Base-by-base conservation (phyloP, 2,329 filamentous ascomycete genomes). In the Arachnomyces sp. region DNA sequence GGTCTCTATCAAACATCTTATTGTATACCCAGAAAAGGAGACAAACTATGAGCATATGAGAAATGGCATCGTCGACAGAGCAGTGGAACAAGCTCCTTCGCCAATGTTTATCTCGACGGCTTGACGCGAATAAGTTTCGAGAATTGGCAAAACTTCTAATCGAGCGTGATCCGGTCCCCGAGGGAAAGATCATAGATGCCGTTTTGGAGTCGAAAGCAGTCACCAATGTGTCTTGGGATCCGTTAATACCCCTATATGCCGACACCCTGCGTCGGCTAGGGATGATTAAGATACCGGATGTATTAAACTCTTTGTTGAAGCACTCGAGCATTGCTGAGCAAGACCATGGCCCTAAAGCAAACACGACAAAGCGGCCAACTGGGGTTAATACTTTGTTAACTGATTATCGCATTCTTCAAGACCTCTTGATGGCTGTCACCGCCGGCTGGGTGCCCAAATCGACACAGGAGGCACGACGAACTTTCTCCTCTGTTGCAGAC, bases 371-470 rank as follows among this genome's bases (percentile, higher is more conserved):
- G 31, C 17, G 48, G 50, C 11, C 9, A 38, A 28, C 17, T 5
- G 4, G 31, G 12, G 7, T 32, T 12, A 50, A 43, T 18, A 66
- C 62, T 1, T 46, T 67, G 2, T 65, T 67, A 62, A 65, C 60
- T 0, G 64, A 67, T 49, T 65, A 62, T 31, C 57, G 60, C 34
- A 56, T 67, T 41, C 56, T 67, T 28, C 63, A 67, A 40, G 62
- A 67, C 54, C 50, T 58, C 15, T 63, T 65, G 53, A 53, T 64
- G 25, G 56, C 59, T 7, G 49, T 66, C 17, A 63, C 63, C 2
- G 56, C 60, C 5, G 60, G 62, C 1, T 45, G 42, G 28, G 48
- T 56, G 3, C 59, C 60, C 3, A 55, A 54, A 37, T 52, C 53
- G 11, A 41, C 48, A 8, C 25, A 50, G 1, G 62, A 65, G 36